Conservation (phyloP, 2,329 filamentous ascomycete genomes). For the Teratosphaeria gauchensis region DNA sequence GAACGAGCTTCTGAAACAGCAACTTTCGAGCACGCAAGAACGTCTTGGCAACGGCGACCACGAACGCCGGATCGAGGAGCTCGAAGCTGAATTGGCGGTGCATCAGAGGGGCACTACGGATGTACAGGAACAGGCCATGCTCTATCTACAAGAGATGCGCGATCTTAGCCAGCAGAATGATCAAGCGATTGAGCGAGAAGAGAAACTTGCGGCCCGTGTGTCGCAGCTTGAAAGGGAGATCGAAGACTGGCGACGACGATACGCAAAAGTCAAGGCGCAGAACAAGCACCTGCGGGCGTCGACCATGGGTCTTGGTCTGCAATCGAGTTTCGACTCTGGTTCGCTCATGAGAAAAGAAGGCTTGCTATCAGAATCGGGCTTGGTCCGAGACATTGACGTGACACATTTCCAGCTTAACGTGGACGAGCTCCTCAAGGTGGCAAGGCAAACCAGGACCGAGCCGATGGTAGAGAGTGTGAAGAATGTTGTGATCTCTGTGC, state of each 20-base stretch:
- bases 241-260: conserved; percentile 81
- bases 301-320: conserved; percentile 63
- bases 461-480: conserved; percentile 81
- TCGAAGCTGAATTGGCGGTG: conserved; percentile 58
- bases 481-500: conserved; percentile 68
- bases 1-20: conserved; percentile 25
- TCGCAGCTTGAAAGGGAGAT: conserved; percentile 71
- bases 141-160: conserved; percentile 83
- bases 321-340: conserved; percentile 47
- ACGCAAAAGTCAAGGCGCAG: conserved; percentile 80
- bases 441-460: conserved; percentile 62
- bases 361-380: conserved; percentile 51
- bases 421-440: conserved; percentile 75
- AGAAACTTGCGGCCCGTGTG: conserved; percentile 65
- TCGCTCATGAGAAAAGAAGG: conserved; percentile 56
- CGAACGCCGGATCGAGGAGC: conserved; percentile 47
- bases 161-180: conserved; percentile 71
- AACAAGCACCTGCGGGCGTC: conserved; percentile 70
- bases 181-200: conserved; percentile 70
- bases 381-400: conserved; percentile 84
- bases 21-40: conserved; percentile 26
- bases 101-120: conserved; percentile 80
- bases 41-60: conserved; percentile 42
- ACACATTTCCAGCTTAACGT: conserved; percentile 93
- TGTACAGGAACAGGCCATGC: conserved; percentile 72